Base-by-base conservation (phyloP, 129 eudicot species). In the Oenanthe sinensis region DNA sequence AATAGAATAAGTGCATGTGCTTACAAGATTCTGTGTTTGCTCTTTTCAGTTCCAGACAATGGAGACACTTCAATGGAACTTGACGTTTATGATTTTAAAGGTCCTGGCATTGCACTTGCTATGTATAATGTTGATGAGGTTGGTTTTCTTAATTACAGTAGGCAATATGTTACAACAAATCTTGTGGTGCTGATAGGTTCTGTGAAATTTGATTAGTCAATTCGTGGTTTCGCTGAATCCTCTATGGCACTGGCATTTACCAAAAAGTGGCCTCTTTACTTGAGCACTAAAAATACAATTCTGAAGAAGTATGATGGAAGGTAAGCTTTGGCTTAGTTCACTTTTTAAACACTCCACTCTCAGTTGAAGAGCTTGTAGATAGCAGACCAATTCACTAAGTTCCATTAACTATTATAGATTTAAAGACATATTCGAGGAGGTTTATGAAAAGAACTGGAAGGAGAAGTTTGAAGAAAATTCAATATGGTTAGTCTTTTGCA, bases 271-370 rank as follows among this genome's bases (percentile, higher is more conserved):
- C 97, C 98, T 78, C 92, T 95, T 68, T 95, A 95, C 82, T 79
- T 91, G 85, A 95, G 98, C 85, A 91, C 98, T 44, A 95, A 95
- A 75, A 95, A 95, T 81, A 95, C 98, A 47, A 95, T 95, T 76
- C 83, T 95, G 33, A 91, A 95, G 90, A 95, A 95, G 82, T 95
- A 95, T 82, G 98, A 95, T 85, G 98, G 98, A 85, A 95, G 98
- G 98, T 95, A 82, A 81, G 36, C 9, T 77, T 43, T 54, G 50
- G 36, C 37, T 71, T 44, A 45, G 54, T 62, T 20, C 2, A 58
- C 5, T 54, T 47, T 33, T 74, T 79, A 9, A 33, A 14, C 37
- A 30, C 67, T 43, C 65, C n/a, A 78, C 52, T 12, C 72, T 28
- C 43, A 26, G 5, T 77, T 84, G 44, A 33, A 46, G 15, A 60